Percentiles rank a stretch among this genome's conserved stretches.
Conservation (phyloP, 2,329 filamentous ascomycete genomes). For the Microcyclosporella mali region DNA sequence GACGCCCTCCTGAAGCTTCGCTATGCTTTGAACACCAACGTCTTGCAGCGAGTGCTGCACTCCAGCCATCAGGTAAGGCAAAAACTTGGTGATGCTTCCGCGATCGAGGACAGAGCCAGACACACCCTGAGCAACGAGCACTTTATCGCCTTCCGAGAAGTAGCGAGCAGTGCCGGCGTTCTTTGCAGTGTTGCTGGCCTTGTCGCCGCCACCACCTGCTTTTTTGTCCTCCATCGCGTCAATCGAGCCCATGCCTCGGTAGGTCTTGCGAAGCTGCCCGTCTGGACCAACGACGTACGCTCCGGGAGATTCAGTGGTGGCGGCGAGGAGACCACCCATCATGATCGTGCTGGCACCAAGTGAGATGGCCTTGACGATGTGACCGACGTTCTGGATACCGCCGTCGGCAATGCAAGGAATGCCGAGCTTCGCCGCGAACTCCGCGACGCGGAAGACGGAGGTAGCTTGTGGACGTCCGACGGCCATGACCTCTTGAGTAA, state of each 20-base stretch:
- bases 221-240: slow-evolving; percentile 99
- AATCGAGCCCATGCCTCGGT: slow-evolving; percentile 98
- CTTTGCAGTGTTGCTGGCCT: slow-evolving; percentile 81
- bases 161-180: slow-evolving; percentile 97
- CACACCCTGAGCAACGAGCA: slow-evolving; percentile 94
- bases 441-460: slow-evolving; percentile 80
- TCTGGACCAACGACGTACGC: slow-evolving; percentile 94
- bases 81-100: slow-evolving; percentile 83
- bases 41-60: slow-evolving; percentile 98
- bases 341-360: slow-evolving; percentile 93
- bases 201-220: slow-evolving; percentile 70
- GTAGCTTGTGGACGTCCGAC: slow-evolving; percentile 94
- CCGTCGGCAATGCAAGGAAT: slow-evolving; percentile 98
- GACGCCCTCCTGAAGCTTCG: slow-evolving; percentile 70
- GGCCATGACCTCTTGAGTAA: slow-evolving; percentile 99
- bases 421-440: slow-evolving; percentile 86
- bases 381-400: slow-evolving; percentile 95
- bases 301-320: slow-evolving; percentile 94
- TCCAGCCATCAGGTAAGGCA: slow-evolving; percentile 91
- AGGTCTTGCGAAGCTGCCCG: slow-evolving; percentile 97
- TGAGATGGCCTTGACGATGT: slow-evolving; percentile 96
- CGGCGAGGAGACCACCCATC: slow-evolving; percentile 97
- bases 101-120: slow-evolving; percentile 77
- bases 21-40: slow-evolving; percentile 76
- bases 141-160: slow-evolving; percentile 92